Conservation (phyloP, 2,329 filamentous ascomycete genomes). For the Chrysoporthe cubensis region DNA sequence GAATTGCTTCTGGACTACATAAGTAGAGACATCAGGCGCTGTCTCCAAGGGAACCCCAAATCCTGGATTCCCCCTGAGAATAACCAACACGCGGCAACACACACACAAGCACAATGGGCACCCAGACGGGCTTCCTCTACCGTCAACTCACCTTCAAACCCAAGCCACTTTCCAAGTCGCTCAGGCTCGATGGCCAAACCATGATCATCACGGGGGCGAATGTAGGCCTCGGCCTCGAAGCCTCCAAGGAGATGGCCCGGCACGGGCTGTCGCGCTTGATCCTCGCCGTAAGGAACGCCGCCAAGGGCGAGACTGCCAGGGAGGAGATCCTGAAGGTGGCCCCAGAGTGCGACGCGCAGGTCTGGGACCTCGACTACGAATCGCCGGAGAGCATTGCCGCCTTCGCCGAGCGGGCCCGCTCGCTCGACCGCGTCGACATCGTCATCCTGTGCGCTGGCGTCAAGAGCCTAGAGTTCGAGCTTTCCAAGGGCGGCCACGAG, state of each 20-base stretch:
- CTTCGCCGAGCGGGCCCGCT: slow-evolving; percentile 44
- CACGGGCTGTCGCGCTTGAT: slow-evolving; percentile 48
- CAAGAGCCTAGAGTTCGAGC: slow-evolving; percentile 31
- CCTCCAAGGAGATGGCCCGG: slow-evolving; percentile 12
- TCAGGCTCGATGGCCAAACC: not conserved
- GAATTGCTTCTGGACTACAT: not conserved
- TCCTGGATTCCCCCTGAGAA: not conserved
- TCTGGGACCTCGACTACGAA: slow-evolving; percentile 55
- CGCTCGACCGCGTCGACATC: slow-evolving; percentile 46
- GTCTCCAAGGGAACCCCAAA: not conserved
- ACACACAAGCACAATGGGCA: not conserved
- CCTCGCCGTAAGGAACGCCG: slow-evolving; percentile 48
- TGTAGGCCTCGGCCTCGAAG: slow-evolving; percentile 1
- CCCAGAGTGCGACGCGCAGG: slow-evolving; percentile 44
- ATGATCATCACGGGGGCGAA: not conserved
- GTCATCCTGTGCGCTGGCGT: slow-evolving; percentile 52
- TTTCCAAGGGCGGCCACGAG: slow-evolving; percentile 4
- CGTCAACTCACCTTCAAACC: not conserved
- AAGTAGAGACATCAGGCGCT: not conserved
- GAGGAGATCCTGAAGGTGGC: slow-evolving; percentile 37
- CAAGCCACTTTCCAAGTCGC: not conserved
- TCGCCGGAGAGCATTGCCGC: slow-evolving; percentile 48
- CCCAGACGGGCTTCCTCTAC: not conserved
- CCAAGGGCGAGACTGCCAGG: slow-evolving; percentile 47
- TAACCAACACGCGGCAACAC: too few relatives aligned